A percentile compares a stretch with the other conserved stretches of the same genome.
Evolutionary conservation across 192 early-diverging fungal genomes (phyloP).

Genomic region (Gorgonomyces haynaldii): DNA sequence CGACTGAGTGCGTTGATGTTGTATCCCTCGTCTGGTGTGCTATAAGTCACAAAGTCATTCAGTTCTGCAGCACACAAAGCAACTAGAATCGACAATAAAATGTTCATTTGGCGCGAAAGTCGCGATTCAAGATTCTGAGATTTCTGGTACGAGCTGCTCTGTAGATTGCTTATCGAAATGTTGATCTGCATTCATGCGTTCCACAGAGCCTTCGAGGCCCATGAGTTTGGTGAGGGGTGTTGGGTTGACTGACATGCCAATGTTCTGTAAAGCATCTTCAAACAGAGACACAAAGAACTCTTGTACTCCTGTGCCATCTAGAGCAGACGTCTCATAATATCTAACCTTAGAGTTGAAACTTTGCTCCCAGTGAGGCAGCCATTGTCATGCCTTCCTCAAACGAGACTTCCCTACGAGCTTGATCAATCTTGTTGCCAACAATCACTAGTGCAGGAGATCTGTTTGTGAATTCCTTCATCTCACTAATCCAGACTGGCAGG

Average conservation of each 20-base stretch:
- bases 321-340: conserved; percentile 40
- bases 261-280: conserved; percentile 12
- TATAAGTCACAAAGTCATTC: background rate
- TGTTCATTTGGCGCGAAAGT: background rate
- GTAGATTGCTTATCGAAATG: no score
- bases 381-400: conserved; percentile 24
- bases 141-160: background rate
- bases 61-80: background rate
- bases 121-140: background rate
- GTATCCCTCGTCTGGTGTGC: background rate
- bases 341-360: conserved; percentile 18
- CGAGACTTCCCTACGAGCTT: conserved; percentile 17
- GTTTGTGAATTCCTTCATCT: conserved; percentile 23
- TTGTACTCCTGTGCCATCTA: conserved; percentile 28
- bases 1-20: background rate
- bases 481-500: conserved; percentile 30
- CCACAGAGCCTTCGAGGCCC: background rate
- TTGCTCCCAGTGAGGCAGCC: conserved; percentile 18
- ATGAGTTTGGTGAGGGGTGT: background rate
- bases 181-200: background rate
- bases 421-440: conserved; percentile 35
- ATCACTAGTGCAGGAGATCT: conserved; percentile 25
- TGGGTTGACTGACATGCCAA: conserved; percentile 1
- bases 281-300: conserved; percentile 36
- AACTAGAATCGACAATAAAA: background rate